phyloP scores from a whole-genome alignment of 179 eudicot genomes.

The Vitellaria paradoxa region DNA sequence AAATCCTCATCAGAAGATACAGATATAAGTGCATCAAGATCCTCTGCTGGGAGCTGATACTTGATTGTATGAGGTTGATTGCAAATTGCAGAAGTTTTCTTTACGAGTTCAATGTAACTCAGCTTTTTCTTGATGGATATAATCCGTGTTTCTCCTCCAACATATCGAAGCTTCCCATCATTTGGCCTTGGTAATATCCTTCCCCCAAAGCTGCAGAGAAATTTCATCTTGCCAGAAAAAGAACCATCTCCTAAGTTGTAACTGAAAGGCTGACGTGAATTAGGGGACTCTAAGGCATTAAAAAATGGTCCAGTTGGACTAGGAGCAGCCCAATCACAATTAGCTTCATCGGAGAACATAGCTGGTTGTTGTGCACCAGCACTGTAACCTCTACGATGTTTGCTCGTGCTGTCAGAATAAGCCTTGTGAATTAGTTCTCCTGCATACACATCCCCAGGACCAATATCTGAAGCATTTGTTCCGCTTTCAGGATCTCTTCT shows the following conservation, averaged over 20 bases:
- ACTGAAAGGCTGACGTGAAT: conserved; percentile 26
- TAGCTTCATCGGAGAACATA: conserved; percentile 30
- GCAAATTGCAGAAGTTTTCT: conserved; percentile 62
- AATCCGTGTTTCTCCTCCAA: conserved; percentile 82
- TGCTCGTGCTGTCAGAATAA: conserved; percentile 25
- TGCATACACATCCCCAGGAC: conserved; percentile 34
- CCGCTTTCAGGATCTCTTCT: conserved; percentile 52
- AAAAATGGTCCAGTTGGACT: conserved; percentile 32
- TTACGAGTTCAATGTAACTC: conserved; percentile 52
- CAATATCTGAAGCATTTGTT: conserved; percentile 36
- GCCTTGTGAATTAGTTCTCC: conserved; percentile 34
- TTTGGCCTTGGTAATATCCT: conserved; percentile 79
- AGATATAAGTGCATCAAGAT: conserved; percentile 94
- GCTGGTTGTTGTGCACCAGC: conserved; percentile 22
- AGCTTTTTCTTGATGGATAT: conserved; percentile 59
- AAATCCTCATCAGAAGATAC: conserved; percentile 88
- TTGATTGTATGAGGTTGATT: conserved; percentile 68
- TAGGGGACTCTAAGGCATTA: conserved; percentile 36
- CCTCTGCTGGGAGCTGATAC: conserved; percentile 91
- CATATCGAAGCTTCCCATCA: conserved; percentile 85
- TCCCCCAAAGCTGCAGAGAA: conserved; percentile 90
- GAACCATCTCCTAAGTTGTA: conserved; percentile 27
- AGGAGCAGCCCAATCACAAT: conserved; percentile 25
- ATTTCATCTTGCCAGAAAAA: conserved; percentile 61
- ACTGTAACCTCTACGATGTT: conserved; percentile 28